These are phyloP conservation scores for Glonium stellatum DNA, from an alignment of 495 filamentous ascomycete species.

Conservation along the genomic window DNA sequence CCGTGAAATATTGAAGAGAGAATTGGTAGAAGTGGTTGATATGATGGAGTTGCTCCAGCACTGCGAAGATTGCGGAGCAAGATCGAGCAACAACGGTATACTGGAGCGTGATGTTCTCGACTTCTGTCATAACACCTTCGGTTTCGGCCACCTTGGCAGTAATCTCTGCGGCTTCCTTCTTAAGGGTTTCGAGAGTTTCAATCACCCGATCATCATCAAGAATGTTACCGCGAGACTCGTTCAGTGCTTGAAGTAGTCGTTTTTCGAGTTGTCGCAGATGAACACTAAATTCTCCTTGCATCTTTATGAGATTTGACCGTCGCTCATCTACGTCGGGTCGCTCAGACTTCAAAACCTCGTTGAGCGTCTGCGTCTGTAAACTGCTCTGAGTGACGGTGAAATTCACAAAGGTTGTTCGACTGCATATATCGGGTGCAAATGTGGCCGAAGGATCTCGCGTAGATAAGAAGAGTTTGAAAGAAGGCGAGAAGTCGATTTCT, in stretches of 20 bases:
- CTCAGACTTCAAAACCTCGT: conserved; percentile 94
- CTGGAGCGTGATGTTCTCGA: conserved; percentile 86
- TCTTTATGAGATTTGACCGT: conserved; percentile 91
- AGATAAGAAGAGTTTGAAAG: conserved; percentile 92
- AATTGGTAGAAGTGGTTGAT: conserved; percentile 99
- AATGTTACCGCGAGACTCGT: conserved; percentile 96
- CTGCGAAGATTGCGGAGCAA: conserved; percentile 93
- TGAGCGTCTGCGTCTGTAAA: conserved; percentile 93
- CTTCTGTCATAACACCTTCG: conserved; percentile 95
- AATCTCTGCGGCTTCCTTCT: conserved; percentile 94
- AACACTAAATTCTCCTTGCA: conserved; percentile 97
- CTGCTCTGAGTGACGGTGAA: conserved; percentile 99
- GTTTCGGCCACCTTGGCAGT: conserved; percentile 93
- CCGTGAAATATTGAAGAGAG: conserved; percentile 93
- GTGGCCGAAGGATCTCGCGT: conserved; percentile 92
- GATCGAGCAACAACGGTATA: conserved; percentile 88
- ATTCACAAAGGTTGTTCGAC: conserved; percentile 96
- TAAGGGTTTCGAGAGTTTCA: conserved; percentile 93
- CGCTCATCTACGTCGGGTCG: conserved; percentile 96
- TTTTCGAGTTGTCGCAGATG: conserved; percentile 96
- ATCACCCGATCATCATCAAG: conserved; percentile 97
- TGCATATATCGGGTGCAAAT: conserved; percentile 98
- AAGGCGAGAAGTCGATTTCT: conserved; percentile 97
- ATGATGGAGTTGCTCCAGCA: conserved; percentile 93
- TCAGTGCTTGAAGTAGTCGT: conserved; percentile 84